Evolutionary conservation across 2,329 filamentous ascomycete species (phyloP).

Genomic region (Polychaeton citri): DNA sequence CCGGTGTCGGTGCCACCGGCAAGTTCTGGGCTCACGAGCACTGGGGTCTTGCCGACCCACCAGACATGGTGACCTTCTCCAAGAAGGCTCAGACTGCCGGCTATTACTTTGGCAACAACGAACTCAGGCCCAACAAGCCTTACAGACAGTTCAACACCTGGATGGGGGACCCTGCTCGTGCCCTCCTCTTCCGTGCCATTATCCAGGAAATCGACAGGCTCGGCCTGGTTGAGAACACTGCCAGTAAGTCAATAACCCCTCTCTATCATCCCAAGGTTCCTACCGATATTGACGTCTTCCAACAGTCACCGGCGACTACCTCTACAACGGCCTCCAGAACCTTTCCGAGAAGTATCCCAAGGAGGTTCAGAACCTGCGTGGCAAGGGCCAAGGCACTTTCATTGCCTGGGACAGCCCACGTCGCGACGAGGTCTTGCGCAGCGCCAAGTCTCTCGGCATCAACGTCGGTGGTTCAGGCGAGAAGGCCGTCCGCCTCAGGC

Average conservation of each 20-base stretch:
- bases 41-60: constrained; percentile 67
- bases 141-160: constrained; percentile 97
- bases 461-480: constrained; percentile 79
- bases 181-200: constrained; percentile 75
- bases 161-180: constrained; percentile 85
- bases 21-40: constrained; percentile 97
- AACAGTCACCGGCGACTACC: constrained; percentile 56
- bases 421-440: constrained; percentile 64
- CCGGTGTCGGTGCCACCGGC: constrained; percentile 80
- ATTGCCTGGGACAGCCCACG: constrained; percentile 80
- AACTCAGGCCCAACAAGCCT: constrained; percentile 75
- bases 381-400: constrained; percentile 80
- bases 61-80: constrained; percentile 88
- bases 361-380: constrained; percentile 71
- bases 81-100: constrained; percentile 93
- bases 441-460: constrained; percentile 66
- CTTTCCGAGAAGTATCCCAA: constrained; percentile 59
- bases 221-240: constrained; percentile 68
- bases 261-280: too few species aligned
- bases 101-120: constrained; percentile 76
- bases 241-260: constrained; percentile 26
- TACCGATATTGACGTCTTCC: too few species aligned
- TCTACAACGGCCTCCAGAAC: constrained; percentile 55
- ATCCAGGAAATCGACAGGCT: constrained; percentile 65
- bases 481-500: constrained; percentile 63